Base-by-base conservation (phyloP, 345 rosid genomes). In the Lepidium aucheri region DNA sequence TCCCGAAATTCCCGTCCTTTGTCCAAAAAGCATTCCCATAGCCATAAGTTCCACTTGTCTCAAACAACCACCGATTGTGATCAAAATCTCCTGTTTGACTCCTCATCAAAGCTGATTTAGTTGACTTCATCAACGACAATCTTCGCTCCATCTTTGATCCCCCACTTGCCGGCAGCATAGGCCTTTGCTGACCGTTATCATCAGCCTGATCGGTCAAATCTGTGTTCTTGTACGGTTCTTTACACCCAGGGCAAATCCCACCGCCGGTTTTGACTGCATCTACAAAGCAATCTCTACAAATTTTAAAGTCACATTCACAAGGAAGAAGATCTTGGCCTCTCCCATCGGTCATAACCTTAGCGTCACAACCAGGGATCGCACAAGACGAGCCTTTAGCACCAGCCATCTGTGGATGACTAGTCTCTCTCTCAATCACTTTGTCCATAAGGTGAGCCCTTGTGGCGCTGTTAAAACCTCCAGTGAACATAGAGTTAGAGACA, bases 21-120 rank as follows among this genome's bases (percentile, higher is more conserved):
- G 97, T 87, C 96, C 97, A 93, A 67, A 90, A 87, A 24, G 98
- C 98, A 80, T 93, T 93, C 17, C 98, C 97, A 56, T 90, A 90
- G 40, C 98, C 98, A 67, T 93, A 93, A 50, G 96, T 90, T 9
- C 96, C 96, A 76, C 70, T 82, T 0, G 98, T 87, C 82, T 90
- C 97, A 73, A 87, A 93, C 73, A 90, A 73, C 98, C 98, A 90
- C 77, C 88, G 77, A 53, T 86, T 93, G 34, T 93, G 97, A 78
- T 93, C 98, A 53, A 93, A 93, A 76, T 93, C 98, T 9, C 91
- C 94, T 0, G 98, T 90, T 69, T 93, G 98, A 78, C 91, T 93
- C 79, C 98, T 86, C 93, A 88, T 85, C 54, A 93, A 72, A 44
- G 67, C 83, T 1, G 97, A 93, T 65, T 87, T 74, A 10, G 81